Percentiles rank a stretch among this genome's conserved stretches.
These are phyloP conservation scores for Leishmania major DNA, from an alignment of 208 protist genomes.

Conservation along the genomic window DNA sequence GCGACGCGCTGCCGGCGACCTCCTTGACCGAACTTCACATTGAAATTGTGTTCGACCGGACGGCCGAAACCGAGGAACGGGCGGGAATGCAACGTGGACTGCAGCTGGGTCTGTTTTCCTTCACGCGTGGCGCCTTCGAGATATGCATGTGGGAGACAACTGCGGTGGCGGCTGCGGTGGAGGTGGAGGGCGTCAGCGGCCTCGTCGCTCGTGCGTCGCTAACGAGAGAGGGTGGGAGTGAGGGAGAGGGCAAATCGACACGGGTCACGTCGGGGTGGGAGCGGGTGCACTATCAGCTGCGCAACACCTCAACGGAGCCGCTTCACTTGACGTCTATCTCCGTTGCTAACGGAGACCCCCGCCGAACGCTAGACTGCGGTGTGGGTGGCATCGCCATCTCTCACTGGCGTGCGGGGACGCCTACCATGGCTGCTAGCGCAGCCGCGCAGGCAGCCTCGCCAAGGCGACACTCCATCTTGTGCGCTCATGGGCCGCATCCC, in stretches of 20 bases:
- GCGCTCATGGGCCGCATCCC: background rate
- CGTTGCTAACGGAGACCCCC: constrained; percentile 22
- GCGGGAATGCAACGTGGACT: constrained; percentile 8
- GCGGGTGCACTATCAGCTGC: constrained; percentile 18
- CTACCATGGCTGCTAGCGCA: background rate
- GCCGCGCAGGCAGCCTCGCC: background rate
- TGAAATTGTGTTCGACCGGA: constrained; percentile 13
- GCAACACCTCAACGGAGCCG: constrained; percentile 18
- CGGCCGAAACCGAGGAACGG: background rate
- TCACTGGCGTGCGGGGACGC: background rate
- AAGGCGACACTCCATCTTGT: background rate
- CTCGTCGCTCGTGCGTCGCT: constrained; percentile 1
- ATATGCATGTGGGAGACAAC: constrained; percentile 12
- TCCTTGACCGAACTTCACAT: constrained; percentile 7
- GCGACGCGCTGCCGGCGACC: constrained; percentile 17
- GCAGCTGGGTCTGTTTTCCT: constrained; percentile 15
- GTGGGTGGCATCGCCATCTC: constrained; percentile 42
- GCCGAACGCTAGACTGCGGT: constrained; percentile 30
- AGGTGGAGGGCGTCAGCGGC: constrained; percentile 8
- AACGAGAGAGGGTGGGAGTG: background rate
- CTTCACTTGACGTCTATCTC: constrained; percentile 27
- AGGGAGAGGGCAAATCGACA: background rate
- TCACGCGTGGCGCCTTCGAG: constrained; percentile 11
- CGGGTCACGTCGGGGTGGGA: background rate
- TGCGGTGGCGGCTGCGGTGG: background rate